Percentiles rank a stretch among this genome's conserved stretches.
Conservation (phyloP, 2,329 filamentous ascomycete genomes). For the Davidsoniella neocaledoniae region DNA sequence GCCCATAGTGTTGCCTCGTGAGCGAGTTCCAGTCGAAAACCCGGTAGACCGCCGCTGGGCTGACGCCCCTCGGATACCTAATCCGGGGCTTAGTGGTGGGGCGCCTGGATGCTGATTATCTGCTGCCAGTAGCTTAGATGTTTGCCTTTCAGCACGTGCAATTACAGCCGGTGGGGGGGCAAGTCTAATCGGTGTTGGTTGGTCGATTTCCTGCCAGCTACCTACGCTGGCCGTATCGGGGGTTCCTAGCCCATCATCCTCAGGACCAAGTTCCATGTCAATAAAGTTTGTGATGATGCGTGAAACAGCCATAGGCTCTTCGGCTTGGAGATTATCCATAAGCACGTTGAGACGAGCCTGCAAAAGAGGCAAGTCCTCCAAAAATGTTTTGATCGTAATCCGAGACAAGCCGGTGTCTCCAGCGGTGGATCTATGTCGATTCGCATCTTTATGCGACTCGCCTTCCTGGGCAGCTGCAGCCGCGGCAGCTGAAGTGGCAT, state of each 20-base stretch:
- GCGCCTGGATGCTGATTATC: neutral
- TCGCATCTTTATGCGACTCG: neutral
- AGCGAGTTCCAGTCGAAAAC: conserved; percentile 21
- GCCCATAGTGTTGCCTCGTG: conserved; percentile 18
- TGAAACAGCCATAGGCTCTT: conserved; percentile 50
- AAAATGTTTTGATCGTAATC: conserved; percentile 80
- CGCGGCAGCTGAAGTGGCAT: neutral
- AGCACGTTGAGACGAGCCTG: conserved; percentile 73
- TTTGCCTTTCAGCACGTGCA: conserved; percentile 16
- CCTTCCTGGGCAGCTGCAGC: neutral
- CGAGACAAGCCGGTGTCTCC: conserved; percentile 42
- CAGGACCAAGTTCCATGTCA: conserved; percentile 51
- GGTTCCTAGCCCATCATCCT: conserved; percentile 23
- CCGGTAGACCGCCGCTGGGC: neutral
- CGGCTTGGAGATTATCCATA: conserved; percentile 60
- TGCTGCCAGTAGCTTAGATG: conserved; percentile 13
- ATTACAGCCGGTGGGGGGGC: conserved; percentile 28
- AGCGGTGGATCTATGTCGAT: too few species aligned
- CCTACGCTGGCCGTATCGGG: conserved; percentile 13
- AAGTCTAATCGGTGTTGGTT: conserved; percentile 36
- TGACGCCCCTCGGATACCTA: conserved; percentile 5
- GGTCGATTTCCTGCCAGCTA: conserved; percentile 42
- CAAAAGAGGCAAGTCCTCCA: conserved; percentile 70
- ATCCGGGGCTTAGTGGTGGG: conserved; percentile 13
- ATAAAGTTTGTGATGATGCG: conserved; percentile 56